phyloP scores from a whole-genome alignment of 2,329 filamentous ascomycete genomes.

The Trichoderma atroviride region DNA sequence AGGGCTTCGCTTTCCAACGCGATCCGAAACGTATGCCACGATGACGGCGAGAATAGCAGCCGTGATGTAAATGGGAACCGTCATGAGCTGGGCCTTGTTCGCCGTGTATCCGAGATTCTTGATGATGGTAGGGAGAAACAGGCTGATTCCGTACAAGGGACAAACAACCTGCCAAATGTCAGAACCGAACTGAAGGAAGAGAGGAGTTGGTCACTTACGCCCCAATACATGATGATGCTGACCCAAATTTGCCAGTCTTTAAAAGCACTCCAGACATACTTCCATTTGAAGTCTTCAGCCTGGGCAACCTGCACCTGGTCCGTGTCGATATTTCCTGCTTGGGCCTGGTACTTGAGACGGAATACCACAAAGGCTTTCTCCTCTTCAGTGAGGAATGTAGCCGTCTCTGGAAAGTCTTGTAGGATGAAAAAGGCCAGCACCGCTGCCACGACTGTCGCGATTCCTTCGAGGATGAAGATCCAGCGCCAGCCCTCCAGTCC shows the following conservation, averaged over 20 bases:
- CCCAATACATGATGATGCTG: slow-evolving; percentile 64
- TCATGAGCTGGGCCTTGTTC: slow-evolving; percentile 66
- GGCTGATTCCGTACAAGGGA: slow-evolving; percentile 58
- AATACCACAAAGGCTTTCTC: slow-evolving; percentile 72
- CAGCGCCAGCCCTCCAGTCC: slow-evolving; percentile 63
- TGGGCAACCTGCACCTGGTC: slow-evolving; percentile 52
- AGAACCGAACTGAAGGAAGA: not conserved
- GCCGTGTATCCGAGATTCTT: slow-evolving; percentile 59
- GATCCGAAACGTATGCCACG: slow-evolving; percentile 59
- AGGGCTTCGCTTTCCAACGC: slow-evolving; percentile 54
- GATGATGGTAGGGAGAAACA: slow-evolving; percentile 67
- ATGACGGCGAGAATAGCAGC: slow-evolving; percentile 62
- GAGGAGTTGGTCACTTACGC: slow-evolving; percentile 48
- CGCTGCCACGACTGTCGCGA: slow-evolving; percentile 69
- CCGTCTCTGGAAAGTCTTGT: slow-evolving; percentile 80
- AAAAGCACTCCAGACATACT: slow-evolving; percentile 72
- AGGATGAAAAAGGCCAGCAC: slow-evolving; percentile 69
- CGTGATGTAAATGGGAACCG: slow-evolving; percentile 61
- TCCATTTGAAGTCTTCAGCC: slow-evolving; percentile 74
- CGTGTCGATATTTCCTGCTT: slow-evolving; percentile 30
- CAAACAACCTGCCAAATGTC: slow-evolving; percentile 48
- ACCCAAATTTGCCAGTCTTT: slow-evolving; percentile 79
- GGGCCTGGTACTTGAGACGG: slow-evolving; percentile 69
- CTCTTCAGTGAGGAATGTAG: slow-evolving; percentile 69
- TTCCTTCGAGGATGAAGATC: slow-evolving; percentile 71